Conservation (phyloP, 2,329 filamentous ascomycete genomes). For the Penicillium olsonii region DNA sequence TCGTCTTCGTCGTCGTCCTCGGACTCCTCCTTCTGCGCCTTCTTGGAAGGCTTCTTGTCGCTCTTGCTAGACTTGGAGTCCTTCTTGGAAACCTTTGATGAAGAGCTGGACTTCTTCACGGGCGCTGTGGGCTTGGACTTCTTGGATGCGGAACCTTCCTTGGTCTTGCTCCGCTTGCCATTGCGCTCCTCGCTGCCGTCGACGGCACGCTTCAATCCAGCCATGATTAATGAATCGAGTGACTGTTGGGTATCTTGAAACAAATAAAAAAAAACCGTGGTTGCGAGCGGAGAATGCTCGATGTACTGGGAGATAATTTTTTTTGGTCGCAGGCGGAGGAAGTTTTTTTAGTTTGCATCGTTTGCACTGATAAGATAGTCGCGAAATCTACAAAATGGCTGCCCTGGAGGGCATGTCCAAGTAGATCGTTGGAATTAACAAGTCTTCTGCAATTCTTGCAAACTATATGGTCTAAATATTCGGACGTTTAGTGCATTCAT, state of each 20-base stretch:
- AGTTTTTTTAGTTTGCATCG: constrained; percentile 38
- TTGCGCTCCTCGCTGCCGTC: constrained; percentile 41
- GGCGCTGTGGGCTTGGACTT: constrained; percentile 28
- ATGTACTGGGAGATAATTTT: constrained; percentile 30
- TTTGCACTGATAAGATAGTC: constrained; percentile 30
- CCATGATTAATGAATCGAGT: constrained; percentile 31
- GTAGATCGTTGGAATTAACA: no score
- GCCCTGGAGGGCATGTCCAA: no score
- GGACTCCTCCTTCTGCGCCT: constrained; percentile 41
- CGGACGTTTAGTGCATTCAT: no score
- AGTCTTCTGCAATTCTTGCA: no score
- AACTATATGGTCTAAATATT: no score
- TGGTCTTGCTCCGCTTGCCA: constrained; percentile 45
- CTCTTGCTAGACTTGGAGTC: constrained; percentile 33
- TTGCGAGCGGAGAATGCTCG: constrained; percentile 23
- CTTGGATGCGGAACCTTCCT: constrained; percentile 31
- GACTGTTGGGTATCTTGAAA: constrained; percentile 13
- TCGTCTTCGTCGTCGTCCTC: constrained; percentile 49
- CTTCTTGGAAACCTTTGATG: constrained; percentile 28
- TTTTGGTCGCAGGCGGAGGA: constrained; percentile 33
- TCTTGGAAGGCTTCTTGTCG: constrained; percentile 36
- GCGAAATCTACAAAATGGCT: constrained; percentile 1
- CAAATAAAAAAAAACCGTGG: constrained; percentile 9
- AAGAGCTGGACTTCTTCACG: constrained; percentile 28
- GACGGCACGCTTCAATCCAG: constrained; percentile 44